Conservation (phyloP, 495 filamentous ascomycete genomes). For the Parathielavia appendiculata region DNA sequence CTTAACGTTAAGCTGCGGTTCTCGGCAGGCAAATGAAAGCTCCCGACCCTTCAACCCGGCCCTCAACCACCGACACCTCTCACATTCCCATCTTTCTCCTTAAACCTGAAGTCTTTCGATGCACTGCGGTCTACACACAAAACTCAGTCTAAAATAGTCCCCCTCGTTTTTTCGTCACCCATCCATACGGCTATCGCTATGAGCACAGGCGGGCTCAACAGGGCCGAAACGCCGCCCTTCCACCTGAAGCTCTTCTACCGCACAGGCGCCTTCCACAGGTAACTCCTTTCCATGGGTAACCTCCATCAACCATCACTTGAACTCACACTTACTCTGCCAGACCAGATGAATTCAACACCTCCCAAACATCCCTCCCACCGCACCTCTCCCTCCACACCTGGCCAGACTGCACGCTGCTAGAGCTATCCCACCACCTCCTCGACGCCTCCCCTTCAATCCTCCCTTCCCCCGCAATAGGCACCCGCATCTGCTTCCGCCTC, state of each 20-base stretch:
- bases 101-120: neutral
- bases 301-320: neutral
- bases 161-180: neutral
- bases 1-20: neutral
- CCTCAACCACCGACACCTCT: neutral
- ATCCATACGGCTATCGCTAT: neutral
- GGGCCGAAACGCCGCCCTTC: constrained; percentile 57
- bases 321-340: constrained; percentile 32
- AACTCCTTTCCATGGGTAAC: constrained; percentile 27
- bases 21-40: constrained; percentile 2
- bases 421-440: constrained; percentile 65
- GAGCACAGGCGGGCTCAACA: neutral
- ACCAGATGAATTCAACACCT: constrained; percentile 58
- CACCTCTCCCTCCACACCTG: constrained; percentile 86
- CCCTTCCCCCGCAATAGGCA: constrained; percentile 70
- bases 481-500: constrained; percentile 78
- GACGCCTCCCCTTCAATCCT: constrained; percentile 45
- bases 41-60: neutral
- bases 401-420: constrained; percentile 73
- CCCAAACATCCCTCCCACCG: constrained; percentile 48
- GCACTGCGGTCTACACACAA: neutral
- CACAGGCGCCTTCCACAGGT: constrained; percentile 66
- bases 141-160: neutral
- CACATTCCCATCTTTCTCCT: neutral
- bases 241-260: constrained; percentile 87